These are phyloP conservation scores for Penicillium sp. DNA, from an alignment of 2,329 filamentous ascomycete species.

Conservation along the genomic window DNA sequence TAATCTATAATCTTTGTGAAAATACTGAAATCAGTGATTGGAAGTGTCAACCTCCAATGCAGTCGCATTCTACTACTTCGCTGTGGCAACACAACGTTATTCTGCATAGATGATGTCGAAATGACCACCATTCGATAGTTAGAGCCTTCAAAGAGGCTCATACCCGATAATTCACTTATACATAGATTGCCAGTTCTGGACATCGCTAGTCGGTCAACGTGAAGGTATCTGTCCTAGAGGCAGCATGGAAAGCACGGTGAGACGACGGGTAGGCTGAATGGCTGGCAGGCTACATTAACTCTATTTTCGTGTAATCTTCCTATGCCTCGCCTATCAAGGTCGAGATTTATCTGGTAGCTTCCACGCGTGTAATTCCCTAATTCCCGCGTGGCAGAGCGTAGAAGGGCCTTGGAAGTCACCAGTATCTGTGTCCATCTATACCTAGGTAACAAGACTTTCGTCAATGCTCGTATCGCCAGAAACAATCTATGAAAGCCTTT, in stretches of 20 bases:
- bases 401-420: not conserved
- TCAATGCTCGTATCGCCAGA: not conserved
- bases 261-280: conserved; percentile 8
- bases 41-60: not conserved
- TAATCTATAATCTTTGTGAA: not conserved
- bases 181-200: conserved; percentile 10
- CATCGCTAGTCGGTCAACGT: not conserved
- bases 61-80: not conserved
- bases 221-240: not conserved
- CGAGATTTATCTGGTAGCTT: not conserved
- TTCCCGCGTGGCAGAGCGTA: conserved; percentile 5
- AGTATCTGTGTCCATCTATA: not conserved
- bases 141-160: not conserved
- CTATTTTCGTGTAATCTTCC: conserved; percentile 20
- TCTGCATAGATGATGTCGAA: not conserved
- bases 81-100: conserved; percentile 1
- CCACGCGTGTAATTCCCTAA: not conserved
- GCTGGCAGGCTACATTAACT: conserved; percentile 21
- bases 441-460: not conserved
- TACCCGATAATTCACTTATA: conserved; percentile 1
- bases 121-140: not conserved
- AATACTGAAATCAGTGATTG: not conserved
- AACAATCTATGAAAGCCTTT: not conserved
- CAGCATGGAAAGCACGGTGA: conserved; percentile 6
- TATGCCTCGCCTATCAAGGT: conserved; percentile 2